Percentiles rank a stretch among this genome's conserved stretches.
Evolutionary conservation across 2,329 filamentous ascomycete genomes (phyloP).

Genomic region (Neonectria coccinea): DNA sequence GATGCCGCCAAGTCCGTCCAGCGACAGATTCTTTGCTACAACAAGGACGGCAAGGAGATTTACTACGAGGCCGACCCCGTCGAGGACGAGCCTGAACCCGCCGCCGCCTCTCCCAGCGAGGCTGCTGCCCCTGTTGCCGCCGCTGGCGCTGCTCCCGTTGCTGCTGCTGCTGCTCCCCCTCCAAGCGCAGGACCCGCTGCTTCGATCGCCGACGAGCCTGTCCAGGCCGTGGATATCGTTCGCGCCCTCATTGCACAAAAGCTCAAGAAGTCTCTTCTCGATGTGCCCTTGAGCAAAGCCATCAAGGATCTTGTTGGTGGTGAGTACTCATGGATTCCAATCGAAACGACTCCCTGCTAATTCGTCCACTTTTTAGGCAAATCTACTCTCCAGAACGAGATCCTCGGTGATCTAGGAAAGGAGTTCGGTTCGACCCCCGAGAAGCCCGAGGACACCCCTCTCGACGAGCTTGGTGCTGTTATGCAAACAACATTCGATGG

Average conservation of each 20-base stretch:
- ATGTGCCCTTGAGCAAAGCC: conserved; percentile 93
- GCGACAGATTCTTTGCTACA: conserved; percentile 98
- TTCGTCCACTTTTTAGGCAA: conserved; percentile 72
- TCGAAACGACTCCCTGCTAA: conserved; percentile 25
- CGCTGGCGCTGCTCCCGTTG: conserved; percentile 64
- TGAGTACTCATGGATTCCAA: conserved; percentile 60
- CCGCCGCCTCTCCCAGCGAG: conserved; percentile 61
- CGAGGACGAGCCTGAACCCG: conserved; percentile 84
- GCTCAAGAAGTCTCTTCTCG: conserved; percentile 90
- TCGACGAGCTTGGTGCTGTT: conserved; percentile 92
- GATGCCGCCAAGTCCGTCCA: conserved; percentile 97
- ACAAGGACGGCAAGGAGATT: conserved; percentile 99
- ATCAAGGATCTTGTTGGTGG: conserved; percentile 99
- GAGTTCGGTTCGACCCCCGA: conserved; percentile 98
- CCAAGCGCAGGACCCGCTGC: conserved; percentile 87
- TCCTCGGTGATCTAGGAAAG: conserved; percentile 95
- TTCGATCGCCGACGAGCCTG: conserved; percentile 85
- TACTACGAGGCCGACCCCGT: conserved; percentile 98
- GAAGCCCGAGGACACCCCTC: conserved; percentile 96
- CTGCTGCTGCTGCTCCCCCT: conserved; percentile 68
- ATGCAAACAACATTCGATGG: conserved; percentile 99
- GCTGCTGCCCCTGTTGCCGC: conserved; percentile 65
- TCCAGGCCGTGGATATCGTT: conserved; percentile 90
- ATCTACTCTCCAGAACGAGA: conserved; percentile 98
- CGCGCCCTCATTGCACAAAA: conserved; percentile 94